Conservation (phyloP, 2,329 filamentous ascomycete genomes). For the Delphinella strobiligena region DNA sequence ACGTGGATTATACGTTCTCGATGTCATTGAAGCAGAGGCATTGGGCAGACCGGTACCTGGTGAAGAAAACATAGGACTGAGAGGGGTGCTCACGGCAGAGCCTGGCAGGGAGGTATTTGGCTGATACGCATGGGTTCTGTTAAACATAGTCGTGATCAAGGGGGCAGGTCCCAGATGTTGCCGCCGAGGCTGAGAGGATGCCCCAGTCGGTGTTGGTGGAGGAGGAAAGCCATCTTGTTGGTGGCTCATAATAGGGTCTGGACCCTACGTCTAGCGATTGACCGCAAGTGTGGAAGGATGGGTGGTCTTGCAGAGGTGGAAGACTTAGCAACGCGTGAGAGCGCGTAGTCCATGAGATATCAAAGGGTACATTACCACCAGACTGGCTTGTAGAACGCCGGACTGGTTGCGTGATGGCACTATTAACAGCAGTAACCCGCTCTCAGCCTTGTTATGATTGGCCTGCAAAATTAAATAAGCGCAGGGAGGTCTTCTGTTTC, state of each 20-base stretch:
- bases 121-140: conserved; percentile 14
- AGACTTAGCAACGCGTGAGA: background rate
- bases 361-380: background rate
- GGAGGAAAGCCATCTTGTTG: conserved; percentile 3
- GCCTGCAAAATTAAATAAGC: background rate
- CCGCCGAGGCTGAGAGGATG: conserved; percentile 9
- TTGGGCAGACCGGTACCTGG: conserved; percentile 13
- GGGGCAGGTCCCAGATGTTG: conserved; percentile 26
- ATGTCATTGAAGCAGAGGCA: conserved; percentile 14
- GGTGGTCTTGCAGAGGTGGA: background rate
- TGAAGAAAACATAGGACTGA: conserved; percentile 17
- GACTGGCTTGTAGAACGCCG: background rate
- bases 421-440: background rate
- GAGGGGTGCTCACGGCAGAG: conserved; percentile 14
- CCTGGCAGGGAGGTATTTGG: conserved; percentile 10
- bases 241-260: conserved; percentile 2
- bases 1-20: conserved; percentile 34
- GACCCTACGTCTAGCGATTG: background rate
- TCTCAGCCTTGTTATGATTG: background rate
- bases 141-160: conserved; percentile 27
- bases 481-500: background rate
- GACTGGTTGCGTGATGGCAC: too few relatives aligned
- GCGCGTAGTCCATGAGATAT: background rate
- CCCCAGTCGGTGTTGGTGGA: conserved; percentile 2
- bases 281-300: background rate